Conservation (phyloP, 2,329 filamentous ascomycete genomes). For the Alternaria panax region DNA sequence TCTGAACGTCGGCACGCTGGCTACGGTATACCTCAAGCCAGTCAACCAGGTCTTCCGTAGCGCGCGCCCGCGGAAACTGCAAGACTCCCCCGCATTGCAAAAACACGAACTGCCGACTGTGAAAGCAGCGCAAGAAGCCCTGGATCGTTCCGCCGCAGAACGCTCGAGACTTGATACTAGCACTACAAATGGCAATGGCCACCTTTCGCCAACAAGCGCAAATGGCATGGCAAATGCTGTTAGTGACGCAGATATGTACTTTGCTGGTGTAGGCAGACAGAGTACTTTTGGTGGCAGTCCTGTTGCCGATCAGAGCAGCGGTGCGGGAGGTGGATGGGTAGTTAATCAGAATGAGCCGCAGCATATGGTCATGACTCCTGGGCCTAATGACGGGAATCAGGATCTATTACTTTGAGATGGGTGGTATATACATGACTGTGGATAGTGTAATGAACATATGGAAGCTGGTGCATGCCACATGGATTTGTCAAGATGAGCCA, state of each 20-base stretch:
- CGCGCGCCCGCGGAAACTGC: slow-evolving; percentile 78
- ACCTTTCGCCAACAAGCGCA: slow-evolving; percentile 32
- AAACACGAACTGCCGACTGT: slow-evolving; percentile 69
- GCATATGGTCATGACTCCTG: slow-evolving; percentile 39
- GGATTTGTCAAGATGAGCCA: background rate
- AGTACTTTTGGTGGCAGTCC: slow-evolving; percentile 48
- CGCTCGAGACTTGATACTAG: slow-evolving; percentile 38
- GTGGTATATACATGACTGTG: background rate
- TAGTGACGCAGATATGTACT: slow-evolving; percentile 88
- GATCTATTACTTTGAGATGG: slow-evolving; percentile 37
- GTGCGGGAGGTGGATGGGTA: slow-evolving; percentile 44
- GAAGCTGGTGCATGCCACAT: background rate
- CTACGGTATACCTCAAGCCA: slow-evolving; percentile 96
- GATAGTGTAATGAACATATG: slow-evolving; percentile 5
- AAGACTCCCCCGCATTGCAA: slow-evolving; percentile 86
- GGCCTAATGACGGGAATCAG: slow-evolving; percentile 38
- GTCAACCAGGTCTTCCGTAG: slow-evolving; percentile 96
- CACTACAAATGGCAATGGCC: slow-evolving; percentile 35
- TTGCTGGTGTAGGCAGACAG: slow-evolving; percentile 65
- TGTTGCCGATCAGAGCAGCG: slow-evolving; percentile 35
- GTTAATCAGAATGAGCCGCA: slow-evolving; percentile 48
- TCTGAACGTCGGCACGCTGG: slow-evolving; percentile 91
- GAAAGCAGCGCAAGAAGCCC: slow-evolving; percentile 52
- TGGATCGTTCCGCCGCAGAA: slow-evolving; percentile 43
- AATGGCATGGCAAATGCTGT: slow-evolving; percentile 73